Percentiles rank a stretch among this genome's conserved stretches.
Evolutionary conservation across 2,329 filamentous ascomycete genomes (phyloP).

Genomic region (Emergomyces orientalis): DNA sequence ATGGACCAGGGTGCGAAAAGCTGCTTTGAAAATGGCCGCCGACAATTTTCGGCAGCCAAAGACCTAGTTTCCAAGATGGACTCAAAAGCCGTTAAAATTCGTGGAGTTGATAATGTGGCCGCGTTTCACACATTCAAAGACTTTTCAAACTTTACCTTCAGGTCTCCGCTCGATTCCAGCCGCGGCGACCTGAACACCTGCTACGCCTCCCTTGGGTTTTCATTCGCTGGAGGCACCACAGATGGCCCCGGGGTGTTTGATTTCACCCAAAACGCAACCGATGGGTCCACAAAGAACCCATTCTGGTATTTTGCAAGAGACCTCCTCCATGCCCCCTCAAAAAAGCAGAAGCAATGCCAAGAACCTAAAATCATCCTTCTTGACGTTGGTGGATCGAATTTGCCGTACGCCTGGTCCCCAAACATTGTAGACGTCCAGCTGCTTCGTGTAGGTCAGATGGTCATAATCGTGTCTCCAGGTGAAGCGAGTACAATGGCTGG

Average conservation of each 20-base stretch:
- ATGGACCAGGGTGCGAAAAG: slow-evolving; percentile 41
- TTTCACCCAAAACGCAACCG: slow-evolving; percentile 78
- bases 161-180: slow-evolving; percentile 55
- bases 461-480: slow-evolving; percentile 75
- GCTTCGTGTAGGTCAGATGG: slow-evolving; percentile 71
- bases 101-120: slow-evolving; percentile 58
- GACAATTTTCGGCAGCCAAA: slow-evolving; percentile 38
- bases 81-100: slow-evolving; percentile 31
- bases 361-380: slow-evolving; percentile 74
- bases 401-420: slow-evolving; percentile 78
- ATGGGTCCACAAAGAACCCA: slow-evolving; percentile 58
- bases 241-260: slow-evolving; percentile 89
- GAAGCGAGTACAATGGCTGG: slow-evolving; percentile 92
- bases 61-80: slow-evolving; percentile 50
- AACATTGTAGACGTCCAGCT: slow-evolving; percentile 87
- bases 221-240: slow-evolving; percentile 84
- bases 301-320: slow-evolving; percentile 70
- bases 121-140: slow-evolving; percentile 80
- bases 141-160: slow-evolving; percentile 66
- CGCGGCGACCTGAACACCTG: slow-evolving; percentile 55
- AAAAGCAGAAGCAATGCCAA: slow-evolving; percentile 67
- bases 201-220: slow-evolving; percentile 79
- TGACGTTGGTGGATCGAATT: slow-evolving; percentile 71
- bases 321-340: slow-evolving; percentile 59
- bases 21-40: slow-evolving; percentile 42